Conservation (phyloP, 2,329 filamentous ascomycete genomes). For the Pseudofabraea citricarpa region DNA sequence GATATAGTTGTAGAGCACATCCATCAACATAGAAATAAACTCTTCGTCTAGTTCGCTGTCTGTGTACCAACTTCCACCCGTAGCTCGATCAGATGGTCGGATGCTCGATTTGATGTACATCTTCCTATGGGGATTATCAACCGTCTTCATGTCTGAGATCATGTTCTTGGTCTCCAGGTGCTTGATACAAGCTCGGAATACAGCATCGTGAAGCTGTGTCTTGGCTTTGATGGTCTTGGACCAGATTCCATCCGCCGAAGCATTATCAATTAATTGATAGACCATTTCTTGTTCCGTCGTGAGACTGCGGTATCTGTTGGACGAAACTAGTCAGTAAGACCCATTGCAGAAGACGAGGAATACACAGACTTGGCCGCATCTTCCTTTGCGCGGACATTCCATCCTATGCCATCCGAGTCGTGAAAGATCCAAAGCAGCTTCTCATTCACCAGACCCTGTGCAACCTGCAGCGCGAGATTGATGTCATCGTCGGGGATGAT, state of each 20-base stretch:
- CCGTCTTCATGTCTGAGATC: constrained; percentile 85
- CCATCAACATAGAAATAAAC: constrained; percentile 74
- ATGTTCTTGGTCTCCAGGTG: constrained; percentile 75
- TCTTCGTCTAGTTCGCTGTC: constrained; percentile 85
- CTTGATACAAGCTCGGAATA: constrained; percentile 78
- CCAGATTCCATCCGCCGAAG: constrained; percentile 85
- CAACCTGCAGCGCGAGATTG: constrained; percentile 47
- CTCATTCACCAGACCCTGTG: constrained; percentile 55
- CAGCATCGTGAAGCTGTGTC: constrained; percentile 78
- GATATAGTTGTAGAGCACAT: constrained; percentile 69
- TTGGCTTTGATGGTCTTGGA: constrained; percentile 75
- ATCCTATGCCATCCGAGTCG: constrained; percentile 42
- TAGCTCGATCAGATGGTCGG: constrained; percentile 81
- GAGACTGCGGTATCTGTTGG: constrained; percentile 50
- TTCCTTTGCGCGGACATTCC: constrained; percentile 53
- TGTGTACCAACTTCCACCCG: constrained; percentile 91
- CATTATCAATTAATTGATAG: constrained; percentile 84
- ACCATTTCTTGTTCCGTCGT: constrained; percentile 78
- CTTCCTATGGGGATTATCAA: constrained; percentile 85
- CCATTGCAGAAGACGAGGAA: background rate
- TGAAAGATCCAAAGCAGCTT: constrained; percentile 50
- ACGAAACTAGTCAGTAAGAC: background rate
- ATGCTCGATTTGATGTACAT: constrained; percentile 92
- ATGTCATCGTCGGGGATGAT: constrained; percentile 54
- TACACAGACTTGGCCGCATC: constrained; percentile 58